Base-by-base conservation (phyloP, 2,329 filamentous ascomycete genomes). In the Byssothecium circinans region DNA sequence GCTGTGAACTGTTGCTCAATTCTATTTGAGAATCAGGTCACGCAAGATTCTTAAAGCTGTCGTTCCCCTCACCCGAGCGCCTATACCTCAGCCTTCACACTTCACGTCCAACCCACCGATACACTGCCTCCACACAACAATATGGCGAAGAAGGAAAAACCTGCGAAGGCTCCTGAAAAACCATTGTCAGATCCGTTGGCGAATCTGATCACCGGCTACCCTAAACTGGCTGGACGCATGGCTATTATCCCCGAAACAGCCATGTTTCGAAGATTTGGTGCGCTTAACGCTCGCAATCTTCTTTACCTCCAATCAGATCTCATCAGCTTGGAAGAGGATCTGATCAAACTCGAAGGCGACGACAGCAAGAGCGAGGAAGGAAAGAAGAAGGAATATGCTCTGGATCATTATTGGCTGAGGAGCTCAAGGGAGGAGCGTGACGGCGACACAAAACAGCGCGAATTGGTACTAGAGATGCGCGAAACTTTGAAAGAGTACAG, bases 241-340 rank as follows among this genome's bases (percentile, higher is more conserved):
- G 43, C 35, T 0, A 17, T 44, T 0, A 29, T 25, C 10, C 55
- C 57, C 3, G 47, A 60, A 14, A 53, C 42, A 0, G 41, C 39
- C 1, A 57, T 58, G 7, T 57, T 56, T 18, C 54, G 56, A 0
- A 33, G 46, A 0, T 61, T 61, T 18, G 41, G 45, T n/a, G 46
- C 43, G 0, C 48, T 59, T 6, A 59, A 61, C 22, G 48, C 48
- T 2, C 20, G 18, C 2, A 7, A 4, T 3, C 48, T 47, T 2
- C 23, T 58, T 1, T 58, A 59, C 18, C 17, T 53, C 5, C 54
- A 61, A 25, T 44, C 43, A 0, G 56, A 59, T 2, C 39, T 59
- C 0, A 20, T 22, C 1, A 10, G 19, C 19, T 19, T 50, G 1
- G 44, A 55, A 17, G 19, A 35, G 7, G 14, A 33, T 2, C 23